Base-by-base conservation (phyloP, 768 basidiomycete species). In the Solioccasus polychromus region DNA sequence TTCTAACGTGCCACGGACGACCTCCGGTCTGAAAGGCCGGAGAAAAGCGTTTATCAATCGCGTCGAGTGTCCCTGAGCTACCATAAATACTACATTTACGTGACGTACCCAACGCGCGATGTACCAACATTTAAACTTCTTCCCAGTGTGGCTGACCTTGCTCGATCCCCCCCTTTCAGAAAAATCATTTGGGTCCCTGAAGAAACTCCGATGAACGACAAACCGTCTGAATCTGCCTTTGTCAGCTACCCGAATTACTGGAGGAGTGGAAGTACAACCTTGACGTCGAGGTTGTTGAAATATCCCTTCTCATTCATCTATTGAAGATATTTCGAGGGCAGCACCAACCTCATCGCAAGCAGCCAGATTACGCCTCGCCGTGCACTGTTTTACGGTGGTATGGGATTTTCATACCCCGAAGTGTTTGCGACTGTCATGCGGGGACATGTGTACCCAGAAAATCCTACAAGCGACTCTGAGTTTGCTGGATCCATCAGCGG, bases 211-310 rank as follows among this genome's bases (percentile, higher is more conserved):
- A 34, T 20, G 30, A 15, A 15, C 7, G 19, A 8, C 18, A 28
- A 17, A 5, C 6, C 25, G 22, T 52, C 44, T 28, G 32, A 41
- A 24, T 25, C 46, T 23, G 41, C 41, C 5, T 48, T 51, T 29
- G 42, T 22, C 35, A 48, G 19, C 9, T 48, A 7, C 37, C 36
- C 40, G 5, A 2, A 11, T 28, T 42, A 30, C n/a, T n/a, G n/a
- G n/a, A n/a, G n/a, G n/a, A 19, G 17, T 48, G 50, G 50, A 42
- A 22, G 15, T 14, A 42, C 17, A 14, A 19, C 12, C 7, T 47
- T 9, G 32, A 30, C 17, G 18, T 12, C 10, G 25, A 40, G 15
- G 28, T 38, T 26, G 42, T 30, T 14, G 12, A 20, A 20, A 4
- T 37, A 47, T 35, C 23, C 44, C 44, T 12, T 24, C 28, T 3